Percentiles rank a stretch among this genome's conserved stretches.
Evolutionary conservation across 805 yeast genomes (phyloP).

Genomic region (Starmerella apis): DNA sequence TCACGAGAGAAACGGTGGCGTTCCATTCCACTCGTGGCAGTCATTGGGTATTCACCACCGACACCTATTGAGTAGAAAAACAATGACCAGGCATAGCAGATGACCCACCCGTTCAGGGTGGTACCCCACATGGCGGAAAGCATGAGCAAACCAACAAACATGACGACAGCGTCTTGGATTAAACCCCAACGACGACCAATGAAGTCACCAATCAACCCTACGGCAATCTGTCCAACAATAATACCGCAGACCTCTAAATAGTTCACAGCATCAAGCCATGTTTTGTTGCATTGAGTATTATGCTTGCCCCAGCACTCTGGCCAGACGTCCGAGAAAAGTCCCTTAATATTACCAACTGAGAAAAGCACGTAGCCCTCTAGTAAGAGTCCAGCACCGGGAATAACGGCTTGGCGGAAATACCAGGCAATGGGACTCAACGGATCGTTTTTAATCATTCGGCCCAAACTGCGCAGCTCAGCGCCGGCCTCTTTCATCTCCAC

Average conservation of each 20-base stretch:
- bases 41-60: slow-evolving; percentile 60
- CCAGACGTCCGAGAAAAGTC: slow-evolving; percentile 31
- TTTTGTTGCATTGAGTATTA: slow-evolving; percentile 28
- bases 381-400: slow-evolving; percentile 35
- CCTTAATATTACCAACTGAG: slow-evolving; percentile 32
- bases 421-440: slow-evolving; percentile 32
- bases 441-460: slow-evolving; percentile 29
- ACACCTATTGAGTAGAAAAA: slow-evolving; percentile 45
- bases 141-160: slow-evolving; percentile 47
- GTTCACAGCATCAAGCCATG: slow-evolving; percentile 32
- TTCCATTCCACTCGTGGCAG: slow-evolving; percentile 53
- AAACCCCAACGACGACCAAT: slow-evolving; percentile 54
- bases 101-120: slow-evolving; percentile 48
- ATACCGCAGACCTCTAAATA: slow-evolving; percentile 39
- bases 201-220: slow-evolving; percentile 50
- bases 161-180: slow-evolving; percentile 46
- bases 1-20: slow-evolving; percentile 36
- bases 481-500: slow-evolving; percentile 28
- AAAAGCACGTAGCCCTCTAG: slow-evolving; percentile 34
- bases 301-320: slow-evolving; percentile 32
- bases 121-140: slow-evolving; percentile 52
- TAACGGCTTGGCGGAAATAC: slow-evolving; percentile 32
- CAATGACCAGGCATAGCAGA: slow-evolving; percentile 38
- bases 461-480: slow-evolving; percentile 25
- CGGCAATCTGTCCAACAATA: slow-evolving; percentile 48